Evolutionary conservation across 345 rosid species (phyloP), one percentile per base, ranked within the genome.

Genomic region (Cochlearia excelsa): DNA sequence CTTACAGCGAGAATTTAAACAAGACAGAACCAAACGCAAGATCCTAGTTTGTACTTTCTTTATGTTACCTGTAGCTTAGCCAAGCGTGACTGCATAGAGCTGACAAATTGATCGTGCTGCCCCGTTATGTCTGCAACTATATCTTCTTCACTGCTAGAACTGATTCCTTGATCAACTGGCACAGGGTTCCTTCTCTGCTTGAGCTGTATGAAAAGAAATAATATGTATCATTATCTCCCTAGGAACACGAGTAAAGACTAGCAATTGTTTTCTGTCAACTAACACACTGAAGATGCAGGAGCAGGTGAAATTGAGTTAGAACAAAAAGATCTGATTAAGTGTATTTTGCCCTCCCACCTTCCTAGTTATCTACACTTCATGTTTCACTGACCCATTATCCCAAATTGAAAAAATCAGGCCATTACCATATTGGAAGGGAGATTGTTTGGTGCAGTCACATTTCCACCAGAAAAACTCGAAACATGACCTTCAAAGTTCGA

Each of bases 61-160:
- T n/a, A 29, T 34, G 48, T 63, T 74, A 94, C 99, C 99, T 94
- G 96, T 79, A 94, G 76, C 77, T 85, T 94, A 16, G 87, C 82
- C 47, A 90, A 74, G 41, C 99, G 97, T 66, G 97, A 84, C 52
- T 84, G 91, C 96, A 94, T 84, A 41, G 88, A 81, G 88, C 90
- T 80, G 77, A 83, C 43, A 72, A 90, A 90, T 68, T 94, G 95
- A 49, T 77, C 83, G 77, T 87, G 99, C 9, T 77, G 82, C 73
- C 75, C 95, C 82, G 90, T 68, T 63, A 84, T 59, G 77, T 84
- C 90, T 57, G 77, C 79, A 65, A 75, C 61, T 41, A 73, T 81
- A 76, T 90, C 95, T 72, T 85, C 96, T 51, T 87, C 95, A 69
- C 75, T 78, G 52, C 70, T 72, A 47, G 78, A 80, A 68, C 73